Base-by-base conservation (phyloP, 345 rosid species). In the Moricandia moricandioides region DNA sequence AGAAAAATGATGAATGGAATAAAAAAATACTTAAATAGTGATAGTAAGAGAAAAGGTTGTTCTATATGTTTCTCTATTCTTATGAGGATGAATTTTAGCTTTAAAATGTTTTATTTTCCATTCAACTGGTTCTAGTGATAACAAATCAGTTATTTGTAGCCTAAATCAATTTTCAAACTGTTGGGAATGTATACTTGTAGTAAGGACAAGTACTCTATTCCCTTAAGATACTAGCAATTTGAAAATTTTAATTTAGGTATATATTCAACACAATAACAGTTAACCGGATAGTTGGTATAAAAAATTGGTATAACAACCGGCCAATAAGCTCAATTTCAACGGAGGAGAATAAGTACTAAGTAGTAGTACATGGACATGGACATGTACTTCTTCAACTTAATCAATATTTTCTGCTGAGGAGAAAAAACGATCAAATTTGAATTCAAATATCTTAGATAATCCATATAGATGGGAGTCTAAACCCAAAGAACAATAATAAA, bases 381-480 rank as follows among this genome's bases (percentile, higher is more conserved):
- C 74, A 55, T 77, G 79, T 70, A 57, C 71, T 78, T 67, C 47
- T 65, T 71, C 72, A 65, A 78, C 67, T 12, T 39, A 65, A 24
- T 43, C 29, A 71, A 34, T 54, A n/a, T 18, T 61, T 40, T 34
- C 39, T 30, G 30, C 47, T n/a, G 4, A 51, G 56, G 8, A 58
- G 3, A 58, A 29, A 55, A 40, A 43, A 9, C 7, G 18, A 40
- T 45, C 51, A 17, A 55, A 45, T 67, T 74, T 57, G 67, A 82
- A 76, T 74, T 74, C 77, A 57, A 66, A 67, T 70, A 27, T 69
- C 71, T 67, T 73, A 61, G 80, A 63, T 62, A 75, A 67, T 76
- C 71, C 40, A 30, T 69, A 81, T 72, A 62, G 62, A 79, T 58
- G 76, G 78, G 77, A 78, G 56, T 57, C 14, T 67, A 51, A 60